Conservation (phyloP, 1,284 basidiomycete species). For the Papiliotrema terrestris region DNA sequence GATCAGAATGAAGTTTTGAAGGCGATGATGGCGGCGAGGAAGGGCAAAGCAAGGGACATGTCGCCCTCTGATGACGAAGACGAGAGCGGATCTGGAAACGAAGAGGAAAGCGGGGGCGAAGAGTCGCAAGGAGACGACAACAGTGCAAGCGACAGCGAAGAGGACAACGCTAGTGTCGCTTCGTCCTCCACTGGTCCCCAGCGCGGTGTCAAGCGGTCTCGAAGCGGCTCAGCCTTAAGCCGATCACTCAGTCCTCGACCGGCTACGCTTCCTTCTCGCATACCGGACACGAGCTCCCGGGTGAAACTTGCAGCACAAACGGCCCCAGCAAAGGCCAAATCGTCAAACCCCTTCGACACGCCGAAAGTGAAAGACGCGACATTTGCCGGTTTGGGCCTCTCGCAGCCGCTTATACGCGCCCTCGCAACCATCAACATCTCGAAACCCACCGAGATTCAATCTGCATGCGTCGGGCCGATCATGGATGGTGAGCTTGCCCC, state of each 20-base stretch:
- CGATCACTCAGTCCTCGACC: background rate
- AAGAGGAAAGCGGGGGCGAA: constrained; percentile 2
- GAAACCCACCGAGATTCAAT: constrained; percentile 83
- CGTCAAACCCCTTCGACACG: constrained; percentile 53
- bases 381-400: constrained; percentile 72
- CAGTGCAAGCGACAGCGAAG: constrained; percentile 6
- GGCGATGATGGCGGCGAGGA: constrained; percentile 46
- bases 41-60: constrained; percentile 26
- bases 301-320: constrained; percentile 12
- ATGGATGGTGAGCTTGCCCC: constrained; percentile 60
- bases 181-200: background rate
- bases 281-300: constrained; percentile 14
- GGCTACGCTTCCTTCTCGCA: background rate
- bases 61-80: constrained; percentile 12
- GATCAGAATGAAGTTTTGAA: constrained; percentile 41
- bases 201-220: background rate
- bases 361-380: constrained; percentile 64
- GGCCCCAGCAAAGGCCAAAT: background rate
- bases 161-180: constrained; percentile 2
- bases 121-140: constrained; percentile 14
- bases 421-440: constrained; percentile 80
- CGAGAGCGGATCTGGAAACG: constrained; percentile 8
- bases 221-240: background rate
- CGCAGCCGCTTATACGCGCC: constrained; percentile 64
- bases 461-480: constrained; percentile 82